A percentile compares a stretch with the other conserved stretches of the same genome.
These are phyloP conservation scores for Thalassiosira livingstoniorum DNA, from an alignment of 352 stramenopile genomes.

Conservation along the genomic window DNA sequence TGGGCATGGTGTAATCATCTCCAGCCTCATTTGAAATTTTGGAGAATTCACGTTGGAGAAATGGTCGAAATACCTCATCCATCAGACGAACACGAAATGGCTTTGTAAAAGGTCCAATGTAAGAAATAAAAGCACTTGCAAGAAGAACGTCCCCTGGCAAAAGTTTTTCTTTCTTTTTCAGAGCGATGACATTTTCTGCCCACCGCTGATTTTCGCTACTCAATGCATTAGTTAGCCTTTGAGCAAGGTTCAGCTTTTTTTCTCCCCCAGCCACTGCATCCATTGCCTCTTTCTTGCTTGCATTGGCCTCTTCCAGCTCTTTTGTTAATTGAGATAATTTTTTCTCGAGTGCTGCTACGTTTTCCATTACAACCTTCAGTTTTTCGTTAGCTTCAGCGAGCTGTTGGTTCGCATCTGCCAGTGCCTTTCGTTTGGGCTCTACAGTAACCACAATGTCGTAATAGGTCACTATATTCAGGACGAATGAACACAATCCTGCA, in stretches of 20 bases:
- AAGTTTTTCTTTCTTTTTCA: constrained; percentile 92
- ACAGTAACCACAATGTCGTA: constrained; percentile 98
- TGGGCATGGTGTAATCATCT: constrained; percentile 90
- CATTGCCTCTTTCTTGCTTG: constrained; percentile 96
- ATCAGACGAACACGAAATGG: constrained; percentile 87
- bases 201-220: constrained; percentile 95
- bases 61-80: constrained; percentile 66
- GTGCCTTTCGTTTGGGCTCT: constrained; percentile 95
- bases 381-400: constrained; percentile 89
- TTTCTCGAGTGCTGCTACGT: constrained; percentile 93
- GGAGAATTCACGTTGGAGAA: constrained; percentile 44
- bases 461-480: constrained; percentile 97
- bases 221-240: constrained; percentile 94
- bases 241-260: constrained; percentile 91
- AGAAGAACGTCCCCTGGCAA: constrained; percentile 96
- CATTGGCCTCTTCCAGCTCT: constrained; percentile 91
- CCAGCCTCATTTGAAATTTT: constrained; percentile 89
- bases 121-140: constrained; percentile 95
- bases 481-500: constrained; percentile 95
- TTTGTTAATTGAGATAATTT: constrained; percentile 91
- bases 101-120: constrained; percentile 96
- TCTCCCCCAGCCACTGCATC: constrained; percentile 92
- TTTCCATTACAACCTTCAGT: constrained; percentile 90
- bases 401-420: constrained; percentile 92
- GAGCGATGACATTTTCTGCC: constrained; percentile 94